Percentiles rank a stretch among this genome's conserved stretches.
These are phyloP conservation scores for Cornus controversa DNA, from an alignment of 148 eudicot genomes.

Conservation along the genomic window DNA sequence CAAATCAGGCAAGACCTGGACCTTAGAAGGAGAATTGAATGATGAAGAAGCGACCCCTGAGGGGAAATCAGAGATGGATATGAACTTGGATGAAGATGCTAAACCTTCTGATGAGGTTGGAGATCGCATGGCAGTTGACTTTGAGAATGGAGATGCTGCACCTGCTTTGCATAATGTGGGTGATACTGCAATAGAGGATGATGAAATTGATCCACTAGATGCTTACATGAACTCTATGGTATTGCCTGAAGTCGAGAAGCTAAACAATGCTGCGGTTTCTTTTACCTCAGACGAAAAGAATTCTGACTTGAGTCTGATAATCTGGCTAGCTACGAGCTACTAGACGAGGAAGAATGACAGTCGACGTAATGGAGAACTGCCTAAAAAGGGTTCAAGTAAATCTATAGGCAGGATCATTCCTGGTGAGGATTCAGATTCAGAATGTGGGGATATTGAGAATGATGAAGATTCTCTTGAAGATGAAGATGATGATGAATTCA, in stretches of 20 bases:
- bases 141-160: slow-evolving; percentile 31
- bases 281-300: slow-evolving; percentile 20
- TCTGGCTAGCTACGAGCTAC: too few relatives aligned
- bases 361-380: slow-evolving; percentile 24
- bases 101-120: slow-evolving; percentile 32
- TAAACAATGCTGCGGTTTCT: slow-evolving; percentile 32
- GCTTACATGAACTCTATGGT: slow-evolving; percentile 78
- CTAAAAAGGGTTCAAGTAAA: slow-evolving; percentile 41
- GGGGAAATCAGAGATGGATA: slow-evolving; percentile 38
- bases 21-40: slow-evolving; percentile 82
- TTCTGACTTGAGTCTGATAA: too few relatives aligned
- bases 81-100: slow-evolving; percentile 45
- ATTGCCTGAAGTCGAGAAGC: slow-evolving; percentile 76
- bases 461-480: slow-evolving; percentile 56
- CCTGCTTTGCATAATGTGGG: slow-evolving; percentile 27
- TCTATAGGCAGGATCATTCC: slow-evolving; percentile 71
- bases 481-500: slow-evolving; percentile 84
- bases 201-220: slow-evolving; percentile 80
- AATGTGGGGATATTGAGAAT: slow-evolving; percentile 47
- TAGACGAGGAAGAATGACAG: slow-evolving; percentile 28
- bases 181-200: slow-evolving; percentile 45
- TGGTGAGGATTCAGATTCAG: slow-evolving; percentile 71
- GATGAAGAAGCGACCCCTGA: slow-evolving; percentile 64
- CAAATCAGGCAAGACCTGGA: slow-evolving; percentile 74
- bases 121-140: slow-evolving; percentile 47